Evolutionary conservation across 208 protist genomes (phyloP), one percentile per base, ranked within the genome.

Genomic region (Leishmania major): DNA sequence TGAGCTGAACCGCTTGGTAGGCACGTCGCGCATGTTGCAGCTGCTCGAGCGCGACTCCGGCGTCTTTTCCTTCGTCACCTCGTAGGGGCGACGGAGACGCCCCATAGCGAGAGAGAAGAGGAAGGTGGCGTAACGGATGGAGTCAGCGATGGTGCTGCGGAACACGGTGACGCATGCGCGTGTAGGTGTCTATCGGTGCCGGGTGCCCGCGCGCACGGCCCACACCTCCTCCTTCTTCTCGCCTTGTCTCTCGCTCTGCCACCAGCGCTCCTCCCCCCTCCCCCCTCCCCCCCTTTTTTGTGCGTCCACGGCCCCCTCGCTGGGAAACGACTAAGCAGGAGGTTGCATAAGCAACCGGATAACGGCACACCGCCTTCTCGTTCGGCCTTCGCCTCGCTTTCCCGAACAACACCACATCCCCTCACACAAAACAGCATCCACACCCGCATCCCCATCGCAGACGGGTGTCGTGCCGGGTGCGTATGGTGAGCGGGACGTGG

Each of bases 1-100:
- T 72, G 93, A 97, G 80, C 86, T 99, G 25, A 94, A 95, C 73
- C 87, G 98, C 19, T 78, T 99, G 35, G 95, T 99, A 19, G 98
- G 98, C 35, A 98, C 91, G 0, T 80, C 82, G 35, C 88, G 97
- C 51, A 88, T 93, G 70, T 80, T 87, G 78, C 92, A 95, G 79
- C 71, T 97, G 83, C 88, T 97, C 1, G 89, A 95, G 84, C 80
- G 92, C 11, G 93, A 96, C 71, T 89, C 91, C 5, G 87, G 89
- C 35, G 88, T 93, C 74, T 96, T 93, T 69, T 96, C 93, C 22
- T 97, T 97, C 86, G 88, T 97, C 67, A 96, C 94, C 1, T 91
- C 89, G 22, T 96, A 78, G 53, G 15, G 37, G 37, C n/a, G 31
- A 22, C 57, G 25, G 25, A 25, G 45, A 53, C 25, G 69, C 11